phyloP scores from a whole-genome alignment of 1,284 basidiomycete genomes.

The Pseudozyma tsukubaensis region DNA sequence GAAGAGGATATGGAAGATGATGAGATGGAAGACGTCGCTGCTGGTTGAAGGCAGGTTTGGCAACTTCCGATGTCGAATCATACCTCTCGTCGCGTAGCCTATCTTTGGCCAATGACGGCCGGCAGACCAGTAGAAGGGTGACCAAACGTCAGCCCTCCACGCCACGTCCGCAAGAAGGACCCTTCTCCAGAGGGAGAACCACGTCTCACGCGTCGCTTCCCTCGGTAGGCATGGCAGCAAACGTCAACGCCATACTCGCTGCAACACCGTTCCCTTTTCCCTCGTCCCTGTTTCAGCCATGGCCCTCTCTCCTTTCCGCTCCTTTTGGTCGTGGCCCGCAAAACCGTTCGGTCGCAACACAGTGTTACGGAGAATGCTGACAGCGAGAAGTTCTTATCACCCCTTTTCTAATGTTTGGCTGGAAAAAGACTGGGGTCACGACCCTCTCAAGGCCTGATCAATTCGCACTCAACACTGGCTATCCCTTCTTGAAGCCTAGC shows the following conservation, averaged over 20 bases:
- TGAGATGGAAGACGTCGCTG: constrained; percentile 36
- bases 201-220: too few relatives aligned
- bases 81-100: neutral
- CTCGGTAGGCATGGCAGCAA: too few relatives aligned
- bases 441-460: constrained; percentile 36
- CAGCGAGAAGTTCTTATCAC: neutral
- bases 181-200: too few relatives aligned
- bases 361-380: neutral
- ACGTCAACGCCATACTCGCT: too few relatives aligned
- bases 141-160: too few relatives aligned
- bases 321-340: constrained; percentile 13
- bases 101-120: too few relatives aligned
- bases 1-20: constrained; percentile 18
- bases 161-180: too few relatives aligned
- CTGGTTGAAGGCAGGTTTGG: too few relatives aligned
- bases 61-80: neutral
- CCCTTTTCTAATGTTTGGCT: neutral
- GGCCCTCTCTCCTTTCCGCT: too few relatives aligned
- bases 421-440: constrained; percentile 45
- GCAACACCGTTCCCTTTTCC: neutral
- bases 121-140: too few relatives aligned
- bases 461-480: too few relatives aligned
- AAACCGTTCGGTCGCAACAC: neutral
- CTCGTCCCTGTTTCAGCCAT: neutral
- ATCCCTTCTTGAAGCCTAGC: too few relatives aligned